Evolutionary conservation across 2,329 filamentous ascomycete species (phyloP), one percentile per base, ranked within the genome.

Genomic region (Chrysosporium queenslandicum): DNA sequence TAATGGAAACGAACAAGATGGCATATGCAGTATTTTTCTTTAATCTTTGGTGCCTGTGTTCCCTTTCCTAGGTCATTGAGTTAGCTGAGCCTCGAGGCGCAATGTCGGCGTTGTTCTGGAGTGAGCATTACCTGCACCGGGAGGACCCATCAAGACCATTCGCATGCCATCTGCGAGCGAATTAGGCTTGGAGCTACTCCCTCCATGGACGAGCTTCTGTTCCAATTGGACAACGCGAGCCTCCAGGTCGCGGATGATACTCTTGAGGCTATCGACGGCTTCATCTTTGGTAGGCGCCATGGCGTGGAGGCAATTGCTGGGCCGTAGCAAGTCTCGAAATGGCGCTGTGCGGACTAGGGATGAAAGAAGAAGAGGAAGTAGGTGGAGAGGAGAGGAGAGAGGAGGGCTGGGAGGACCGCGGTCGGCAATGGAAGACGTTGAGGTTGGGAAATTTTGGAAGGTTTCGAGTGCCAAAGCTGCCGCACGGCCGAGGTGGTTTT

Each of bases 71-170:
- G 6, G 25, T 18, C 12, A 43, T 36, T 37, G 21, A 42, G 34
- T 52, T 47, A 53, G 36, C 48, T 9, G 43, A 6, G 32, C 5
- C 14, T 2, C 20, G 42, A 14, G 23, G 39, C n/a, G 32, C 2
- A 27, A 37, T 20, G 27, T 32, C 32, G 18, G n/a, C n/a, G 20
- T 27, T 36, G 16, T 37, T 9, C n/a, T 16, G 14, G 25, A 42
- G 2, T 14, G 57, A 49, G 53, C 86, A 64, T 39, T 81, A 97
- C 92, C 92, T 72, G 92, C 92, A 71, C 92, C 92, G 53, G 92
- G 92, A 68, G 92, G 92, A 34, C 92, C 92, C 76, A 98, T 97
- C 66, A 98, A 77, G 65, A 98, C 89, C 86, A 98, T 94, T 74
- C 92, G 85, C 72, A 98, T 81, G 66, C 85, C 80, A 61, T 84